Base-by-base conservation (phyloP, 345 rosid genomes). In the Limnanthes douglasii region DNA sequence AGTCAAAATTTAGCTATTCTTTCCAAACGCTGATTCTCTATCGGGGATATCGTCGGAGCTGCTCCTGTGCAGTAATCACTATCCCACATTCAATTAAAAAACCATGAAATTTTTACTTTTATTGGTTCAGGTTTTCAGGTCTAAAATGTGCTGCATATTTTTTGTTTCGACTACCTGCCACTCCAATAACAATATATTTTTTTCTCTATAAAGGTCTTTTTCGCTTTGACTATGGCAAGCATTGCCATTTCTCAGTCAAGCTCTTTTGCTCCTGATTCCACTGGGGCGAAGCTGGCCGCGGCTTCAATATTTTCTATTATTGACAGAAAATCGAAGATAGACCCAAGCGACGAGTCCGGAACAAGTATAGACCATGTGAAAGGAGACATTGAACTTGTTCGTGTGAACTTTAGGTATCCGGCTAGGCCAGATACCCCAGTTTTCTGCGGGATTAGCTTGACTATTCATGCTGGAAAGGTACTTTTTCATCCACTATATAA, bases 401-500 rank as follows among this genome's bases (percentile, higher is more conserved):
- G 72, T 46, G 23, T 85, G 10, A 72, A 72, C 61, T 85, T 85
- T 45, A 76, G 40, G 39, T 85, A 85, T 59, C 86, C 90, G 4
- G 54, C 53, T 20, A 68, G 96, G 40, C 94, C 90, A 0, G 83
- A 85, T 37, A 44, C 65, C 49, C 90, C 74, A 37, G 65, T 85
- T 45, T 58, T 85, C 30, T 69, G 52, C 25, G 86, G 74, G 47
- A 60, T 85, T 12, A 62, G 68, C 53, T 45, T 85, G 31, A 26
- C 63, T n/a, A 79, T 84, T 60, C 71, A 46, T 1, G 69, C 85
- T 14, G 82, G 96, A 26, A 56, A 79, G 88, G 96, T 79, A 15
- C 9, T 35, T 10, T 15, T 16, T 11, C n/a, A 11, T 11, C 28
- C 6, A 9, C 31, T 40, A 4, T 12, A 5, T 36, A 11, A 22